Evolutionary conservation across 495 filamentous ascomycete genomes (phyloP).

Genomic region (Durotheca rogersii): DNA sequence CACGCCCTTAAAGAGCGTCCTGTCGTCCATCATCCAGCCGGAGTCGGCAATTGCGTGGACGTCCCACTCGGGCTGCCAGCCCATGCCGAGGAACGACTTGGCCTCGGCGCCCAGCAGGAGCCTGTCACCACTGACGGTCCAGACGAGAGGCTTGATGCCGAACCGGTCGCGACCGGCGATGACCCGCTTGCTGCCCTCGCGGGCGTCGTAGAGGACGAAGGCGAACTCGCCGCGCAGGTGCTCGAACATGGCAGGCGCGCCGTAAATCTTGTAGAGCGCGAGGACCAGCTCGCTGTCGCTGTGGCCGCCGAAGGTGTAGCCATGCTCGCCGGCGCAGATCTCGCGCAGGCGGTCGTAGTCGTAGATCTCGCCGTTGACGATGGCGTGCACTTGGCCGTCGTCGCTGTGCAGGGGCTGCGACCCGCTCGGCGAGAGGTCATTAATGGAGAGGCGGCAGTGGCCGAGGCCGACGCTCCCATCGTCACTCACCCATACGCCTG

Average conservation of each 20-base stretch:
- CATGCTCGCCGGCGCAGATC: slow-evolving; percentile 28
- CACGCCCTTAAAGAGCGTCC: slow-evolving; percentile 51
- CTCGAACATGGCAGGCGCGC: slow-evolving; percentile 41
- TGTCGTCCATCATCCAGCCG: slow-evolving; percentile 40
- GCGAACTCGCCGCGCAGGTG: slow-evolving; percentile 53
- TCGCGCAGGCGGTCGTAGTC: slow-evolving; percentile 46
- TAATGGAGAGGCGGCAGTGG: slow-evolving; percentile 53
- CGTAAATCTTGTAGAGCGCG: slow-evolving; percentile 52
- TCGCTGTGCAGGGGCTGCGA: slow-evolving; percentile 49
- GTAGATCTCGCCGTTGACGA: slow-evolving; percentile 60
- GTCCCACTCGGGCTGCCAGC: slow-evolving; percentile 54
- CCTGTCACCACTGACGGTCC: slow-evolving; percentile 39
- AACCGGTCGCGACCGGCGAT: slow-evolving; percentile 53
- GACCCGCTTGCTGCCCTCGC: slow-evolving; percentile 36
- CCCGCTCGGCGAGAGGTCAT: slow-evolving; percentile 49
- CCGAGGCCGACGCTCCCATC: too few species aligned
- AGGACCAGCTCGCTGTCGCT: slow-evolving; percentile 53
- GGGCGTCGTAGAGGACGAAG: slow-evolving; percentile 52
- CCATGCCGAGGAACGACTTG: slow-evolving; percentile 49
- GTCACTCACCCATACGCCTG: slow-evolving; percentile 47
- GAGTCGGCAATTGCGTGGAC: slow-evolving; percentile 40
- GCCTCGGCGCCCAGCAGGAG: slow-evolving; percentile 47
- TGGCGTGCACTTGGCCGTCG: slow-evolving; percentile 46
- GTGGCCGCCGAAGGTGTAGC: slow-evolving; percentile 44
- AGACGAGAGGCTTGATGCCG: slow-evolving; percentile 57